Percentiles rank a stretch among this genome's conserved stretches.
Evolutionary conservation across 1,139 yeast species (phyloP).

Genomic region (Suhomyces maxii): DNA sequence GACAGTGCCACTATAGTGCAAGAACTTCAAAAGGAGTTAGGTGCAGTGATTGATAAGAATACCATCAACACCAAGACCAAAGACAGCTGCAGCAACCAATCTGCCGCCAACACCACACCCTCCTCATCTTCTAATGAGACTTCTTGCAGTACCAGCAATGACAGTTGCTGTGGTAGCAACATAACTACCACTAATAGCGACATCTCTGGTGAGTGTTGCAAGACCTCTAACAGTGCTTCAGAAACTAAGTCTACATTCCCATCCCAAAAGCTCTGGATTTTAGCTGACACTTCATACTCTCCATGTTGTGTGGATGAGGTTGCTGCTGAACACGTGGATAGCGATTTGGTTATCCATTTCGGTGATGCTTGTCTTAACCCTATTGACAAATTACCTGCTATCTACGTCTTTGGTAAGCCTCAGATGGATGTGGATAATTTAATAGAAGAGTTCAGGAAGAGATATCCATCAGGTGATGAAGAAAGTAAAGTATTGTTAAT

Average conservation of each 20-base stretch:
- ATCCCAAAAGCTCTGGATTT: constrained; percentile 55
- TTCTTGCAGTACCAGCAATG: not conserved
- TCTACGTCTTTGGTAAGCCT: constrained; percentile 76
- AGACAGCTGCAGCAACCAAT: not conserved
- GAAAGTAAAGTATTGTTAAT: constrained; percentile 52
- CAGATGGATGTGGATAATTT: constrained; percentile 38
- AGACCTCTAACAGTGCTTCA: not conserved
- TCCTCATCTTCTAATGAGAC: not conserved
- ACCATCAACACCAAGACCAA: not conserved
- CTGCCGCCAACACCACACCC: not conserved
- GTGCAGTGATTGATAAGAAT: constrained; percentile 1
- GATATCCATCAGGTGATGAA: constrained; percentile 25
- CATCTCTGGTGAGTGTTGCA: not conserved
- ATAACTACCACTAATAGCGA: not conserved
- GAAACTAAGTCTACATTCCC: not conserved
- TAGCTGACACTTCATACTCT: constrained; percentile 95
- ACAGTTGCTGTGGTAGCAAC: not conserved
- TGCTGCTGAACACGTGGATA: constrained; percentile 89
- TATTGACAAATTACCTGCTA: constrained; percentile 67
- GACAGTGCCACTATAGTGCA: constrained; percentile 76
- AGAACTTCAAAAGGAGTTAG: constrained; percentile 38
- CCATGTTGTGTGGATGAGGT: constrained; percentile 97
- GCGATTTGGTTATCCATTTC: constrained; percentile 85
- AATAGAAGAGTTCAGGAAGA: constrained; percentile 34
- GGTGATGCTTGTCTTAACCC: constrained; percentile 94